Evolutionary conservation across 2,329 filamentous ascomycete species (phyloP).

Genomic region (Talaromyces sp.): DNA sequence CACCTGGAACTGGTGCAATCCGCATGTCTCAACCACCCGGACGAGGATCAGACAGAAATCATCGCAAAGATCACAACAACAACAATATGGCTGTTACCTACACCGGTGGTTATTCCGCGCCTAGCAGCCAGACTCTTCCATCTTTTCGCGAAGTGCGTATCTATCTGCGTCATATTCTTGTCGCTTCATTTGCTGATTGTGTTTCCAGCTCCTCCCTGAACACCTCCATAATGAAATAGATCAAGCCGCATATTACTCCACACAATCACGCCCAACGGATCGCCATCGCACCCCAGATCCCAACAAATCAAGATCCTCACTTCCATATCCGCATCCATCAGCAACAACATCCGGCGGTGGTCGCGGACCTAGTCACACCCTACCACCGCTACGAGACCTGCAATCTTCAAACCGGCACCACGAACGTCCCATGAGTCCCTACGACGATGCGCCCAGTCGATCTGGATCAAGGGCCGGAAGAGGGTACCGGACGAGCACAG

Average conservation of each 20-base stretch:
- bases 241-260: slow-evolving; percentile 33
- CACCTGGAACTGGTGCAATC: background rate
- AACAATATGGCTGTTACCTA: slow-evolving; percentile 17
- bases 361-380: slow-evolving; percentile 32
- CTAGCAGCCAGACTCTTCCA: slow-evolving; percentile 18
- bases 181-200: background rate
- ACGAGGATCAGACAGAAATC: slow-evolving; percentile 6
- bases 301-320: slow-evolving; percentile 29
- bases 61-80: slow-evolving; percentile 13
- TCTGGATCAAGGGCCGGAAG: background rate
- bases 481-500: slow-evolving; percentile 12
- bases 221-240: slow-evolving; percentile 44
- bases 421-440: slow-evolving; percentile 25
- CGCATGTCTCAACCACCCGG: slow-evolving; percentile 19
- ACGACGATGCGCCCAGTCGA: slow-evolving; percentile 23
- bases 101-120: slow-evolving; percentile 10
- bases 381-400: slow-evolving; percentile 38
- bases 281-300: slow-evolving; percentile 32
- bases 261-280: slow-evolving; percentile 22
- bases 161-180: too few relatives aligned
- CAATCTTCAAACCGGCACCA: slow-evolving; percentile 30
- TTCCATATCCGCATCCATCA: slow-evolving; percentile 24
- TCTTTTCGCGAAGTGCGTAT: slow-evolving; percentile 18
- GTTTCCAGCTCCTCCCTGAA: slow-evolving; percentile 35
- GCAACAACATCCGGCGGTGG: slow-evolving; percentile 25